These are phyloP conservation scores for Fraxinus greggii DNA, from an alignment of 305 asterid genomes.

Conservation along the genomic window DNA sequence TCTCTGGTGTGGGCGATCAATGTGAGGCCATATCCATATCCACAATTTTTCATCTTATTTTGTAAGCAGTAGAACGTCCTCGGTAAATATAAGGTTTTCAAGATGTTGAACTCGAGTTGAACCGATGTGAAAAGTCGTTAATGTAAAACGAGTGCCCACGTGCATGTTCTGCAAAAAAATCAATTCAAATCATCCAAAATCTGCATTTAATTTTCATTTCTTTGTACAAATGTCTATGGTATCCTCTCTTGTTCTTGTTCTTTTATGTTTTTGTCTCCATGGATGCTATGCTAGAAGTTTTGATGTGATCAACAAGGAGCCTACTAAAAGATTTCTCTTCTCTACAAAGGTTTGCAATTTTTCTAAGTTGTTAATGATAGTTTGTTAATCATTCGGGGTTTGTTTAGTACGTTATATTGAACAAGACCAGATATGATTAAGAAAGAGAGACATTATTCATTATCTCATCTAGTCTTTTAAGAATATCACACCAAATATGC, in stretches of 20 bases:
- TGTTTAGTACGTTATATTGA: background rate
- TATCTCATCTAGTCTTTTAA: background rate
- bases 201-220: conserved; percentile 25
- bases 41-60: too few relatives aligned
- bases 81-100: background rate
- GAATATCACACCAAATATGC: background rate
- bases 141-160: background rate
- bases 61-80: background rate
- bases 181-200: conserved; percentile 4
- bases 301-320: conserved; percentile 13
- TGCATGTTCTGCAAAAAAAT: too few relatives aligned
- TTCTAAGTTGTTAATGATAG: background rate
- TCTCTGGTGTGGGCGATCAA: background rate
- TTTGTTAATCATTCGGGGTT: background rate
- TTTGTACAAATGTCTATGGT: conserved; percentile 30
- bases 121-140: background rate
- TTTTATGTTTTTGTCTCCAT: conserved; percentile 31
- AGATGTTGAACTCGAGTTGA: background rate
- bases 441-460: background rate
- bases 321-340: background rate
- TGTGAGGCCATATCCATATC: too few relatives aligned
- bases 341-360: conserved; percentile 27
- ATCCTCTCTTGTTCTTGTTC: conserved; percentile 25
- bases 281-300: conserved; percentile 38
- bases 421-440: background rate